phyloP scores from a whole-genome alignment of 805 yeast genomes.

The Ogataea glucozyma region DNA sequence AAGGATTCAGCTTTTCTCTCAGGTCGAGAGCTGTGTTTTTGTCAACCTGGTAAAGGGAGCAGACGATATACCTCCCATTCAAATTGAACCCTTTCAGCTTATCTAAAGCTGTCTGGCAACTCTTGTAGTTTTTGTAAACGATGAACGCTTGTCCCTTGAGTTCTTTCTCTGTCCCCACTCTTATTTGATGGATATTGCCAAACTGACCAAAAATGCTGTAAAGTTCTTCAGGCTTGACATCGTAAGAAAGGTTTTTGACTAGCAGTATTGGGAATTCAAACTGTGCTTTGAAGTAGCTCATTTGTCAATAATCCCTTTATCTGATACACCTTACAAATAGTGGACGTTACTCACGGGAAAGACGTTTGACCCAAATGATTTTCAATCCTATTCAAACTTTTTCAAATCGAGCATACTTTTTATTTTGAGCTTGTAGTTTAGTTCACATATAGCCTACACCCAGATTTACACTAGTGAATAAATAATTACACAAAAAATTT shows the following conservation, averaged over 20 bases:
- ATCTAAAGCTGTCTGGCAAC: slow-evolving; percentile 53
- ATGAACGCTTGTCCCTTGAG: slow-evolving; percentile 55
- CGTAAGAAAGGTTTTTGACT: slow-evolving; percentile 60
- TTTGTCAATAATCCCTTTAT: not conserved
- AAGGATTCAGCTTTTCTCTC: slow-evolving; percentile 14
- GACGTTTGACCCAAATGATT: too few species aligned
- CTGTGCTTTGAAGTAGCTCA: slow-evolving; percentile 22
- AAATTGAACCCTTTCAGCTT: slow-evolving; percentile 61
- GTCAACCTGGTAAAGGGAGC: slow-evolving; percentile 48
- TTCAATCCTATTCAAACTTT: too few species aligned
- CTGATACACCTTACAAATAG: not conserved
- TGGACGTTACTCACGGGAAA: too few species aligned
- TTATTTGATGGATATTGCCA: slow-evolving; percentile 57
- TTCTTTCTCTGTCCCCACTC: slow-evolving; percentile 42
- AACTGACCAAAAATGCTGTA: slow-evolving; percentile 54
- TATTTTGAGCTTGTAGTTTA: too few species aligned
- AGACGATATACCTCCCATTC: slow-evolving; percentile 58
- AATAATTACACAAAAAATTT: too few species aligned
- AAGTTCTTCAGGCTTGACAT: slow-evolving; percentile 45
- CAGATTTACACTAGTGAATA: too few species aligned
- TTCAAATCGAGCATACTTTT: too few species aligned
- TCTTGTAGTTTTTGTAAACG: slow-evolving; percentile 48
- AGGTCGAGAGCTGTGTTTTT: slow-evolving; percentile 30
- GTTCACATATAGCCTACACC: too few species aligned
- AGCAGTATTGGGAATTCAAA: slow-evolving; percentile 40